Evolutionary conservation across 1,284 basidiomycete species (phyloP).

Genomic region (Ustilago trichophora): DNA sequence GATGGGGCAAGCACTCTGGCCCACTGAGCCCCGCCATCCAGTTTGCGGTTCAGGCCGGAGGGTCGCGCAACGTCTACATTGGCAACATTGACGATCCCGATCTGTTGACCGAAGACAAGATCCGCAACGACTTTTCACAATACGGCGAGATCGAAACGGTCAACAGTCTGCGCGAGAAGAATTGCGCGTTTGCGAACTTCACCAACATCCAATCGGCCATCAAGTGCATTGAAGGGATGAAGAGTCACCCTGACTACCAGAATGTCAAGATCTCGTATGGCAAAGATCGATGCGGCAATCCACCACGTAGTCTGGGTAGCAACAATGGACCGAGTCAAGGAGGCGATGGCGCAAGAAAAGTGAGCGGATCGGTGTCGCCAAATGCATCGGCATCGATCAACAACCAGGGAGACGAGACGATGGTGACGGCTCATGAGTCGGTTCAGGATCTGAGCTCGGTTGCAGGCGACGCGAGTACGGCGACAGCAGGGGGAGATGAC

Average conservation of each 20-base stretch:
- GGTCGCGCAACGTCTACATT: conserved; percentile 65
- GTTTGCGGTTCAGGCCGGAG: conserved; percentile 65
- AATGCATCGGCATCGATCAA: conserved; percentile 21
- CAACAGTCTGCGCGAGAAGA: conserved; percentile 63
- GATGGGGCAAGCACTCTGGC: conserved; percentile 66
- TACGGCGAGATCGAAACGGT: conserved; percentile 65
- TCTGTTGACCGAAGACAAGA: conserved; percentile 59
- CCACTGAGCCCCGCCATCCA: conserved; percentile 63
- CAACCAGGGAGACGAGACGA: conserved; percentile 38
- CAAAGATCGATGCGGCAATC: conserved; percentile 64
- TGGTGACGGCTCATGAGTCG: conserved; percentile 49
- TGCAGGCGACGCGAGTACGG: conserved; percentile 6
- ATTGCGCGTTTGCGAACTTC: conserved; percentile 66
- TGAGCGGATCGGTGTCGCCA: conserved; percentile 39
- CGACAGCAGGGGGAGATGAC: conserved; percentile 5
- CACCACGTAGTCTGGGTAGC: conserved; percentile 51
- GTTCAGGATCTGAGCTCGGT: conserved; percentile 36
- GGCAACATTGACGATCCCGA: conserved; percentile 64
- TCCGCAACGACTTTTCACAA: conserved; percentile 60
- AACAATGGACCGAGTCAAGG: conserved; percentile 14
- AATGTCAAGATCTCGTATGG: conserved; percentile 63
- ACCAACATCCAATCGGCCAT: conserved; percentile 66
- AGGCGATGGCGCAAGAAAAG: conserved; percentile 23
- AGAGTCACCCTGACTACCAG: conserved; percentile 63
- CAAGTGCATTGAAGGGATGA: conserved; percentile 66